Evolutionary conservation across 805 yeast species (phyloP).

Genomic region (Wickerhamomyces xylosicus): DNA sequence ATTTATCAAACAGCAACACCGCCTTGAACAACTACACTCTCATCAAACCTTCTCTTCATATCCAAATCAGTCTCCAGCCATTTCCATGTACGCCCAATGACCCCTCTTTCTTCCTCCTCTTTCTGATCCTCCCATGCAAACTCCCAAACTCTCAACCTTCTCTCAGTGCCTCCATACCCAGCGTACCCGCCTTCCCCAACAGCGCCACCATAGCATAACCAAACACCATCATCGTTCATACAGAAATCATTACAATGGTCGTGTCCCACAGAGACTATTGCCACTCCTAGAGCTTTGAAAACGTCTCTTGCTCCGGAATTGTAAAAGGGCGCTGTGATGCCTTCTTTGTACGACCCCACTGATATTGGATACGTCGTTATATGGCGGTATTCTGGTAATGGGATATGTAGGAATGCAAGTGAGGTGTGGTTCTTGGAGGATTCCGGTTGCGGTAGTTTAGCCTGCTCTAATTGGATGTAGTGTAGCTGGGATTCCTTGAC

Average conservation of each 20-base stretch:
- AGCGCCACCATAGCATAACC: slow-evolving; percentile 94
- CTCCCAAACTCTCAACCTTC: slow-evolving; percentile 69
- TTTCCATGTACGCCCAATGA: slow-evolving; percentile 52
- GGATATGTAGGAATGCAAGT: slow-evolving; percentile 93
- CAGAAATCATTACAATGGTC: slow-evolving; percentile 96
- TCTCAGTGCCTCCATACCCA: slow-evolving; percentile 80
- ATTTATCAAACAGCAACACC: no score
- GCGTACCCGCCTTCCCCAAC: slow-evolving; percentile 95
- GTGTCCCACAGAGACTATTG: slow-evolving; percentile 78
- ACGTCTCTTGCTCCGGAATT: slow-evolving; percentile 58
- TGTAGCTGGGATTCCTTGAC: slow-evolving; percentile 59
- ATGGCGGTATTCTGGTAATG: slow-evolving; percentile 73
- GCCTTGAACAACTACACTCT: slow-evolving; percentile 26
- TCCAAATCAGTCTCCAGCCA: slow-evolving; percentile 49
- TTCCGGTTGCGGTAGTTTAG: slow-evolving; percentile 20
- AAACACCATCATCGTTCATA: slow-evolving; percentile 33
- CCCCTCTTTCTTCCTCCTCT: background rate
- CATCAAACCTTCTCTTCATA: slow-evolving; percentile 24
- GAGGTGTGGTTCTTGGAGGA: slow-evolving; percentile 34
- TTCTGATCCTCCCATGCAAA: slow-evolving; percentile 38
- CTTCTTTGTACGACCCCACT: slow-evolving; percentile 65
- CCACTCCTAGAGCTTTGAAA: slow-evolving; percentile 57
- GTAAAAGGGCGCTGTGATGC: slow-evolving; percentile 64
- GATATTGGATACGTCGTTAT: slow-evolving; percentile 20
- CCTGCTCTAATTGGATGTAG: slow-evolving; percentile 32